phyloP scores from a whole-genome alignment of 208 protist species.

The Trypanosoma brucei region DNA sequence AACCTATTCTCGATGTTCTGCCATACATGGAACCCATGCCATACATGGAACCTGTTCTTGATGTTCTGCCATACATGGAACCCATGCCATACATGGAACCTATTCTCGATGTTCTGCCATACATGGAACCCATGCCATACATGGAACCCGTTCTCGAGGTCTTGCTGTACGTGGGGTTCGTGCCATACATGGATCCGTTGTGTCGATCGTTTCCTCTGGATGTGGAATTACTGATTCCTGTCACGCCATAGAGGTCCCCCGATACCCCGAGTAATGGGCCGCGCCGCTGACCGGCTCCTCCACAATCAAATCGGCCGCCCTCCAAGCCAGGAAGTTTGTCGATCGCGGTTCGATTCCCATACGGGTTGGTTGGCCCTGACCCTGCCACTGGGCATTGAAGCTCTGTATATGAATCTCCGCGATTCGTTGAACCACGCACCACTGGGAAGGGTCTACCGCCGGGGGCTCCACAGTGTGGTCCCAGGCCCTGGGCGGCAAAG shows the following conservation, averaged over 20 bases:
- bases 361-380: neutral
- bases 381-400: neutral
- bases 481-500: neutral
- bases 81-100: slow-evolving; percentile 36
- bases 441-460: too few relatives aligned
- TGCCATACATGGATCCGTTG: slow-evolving; percentile 29
- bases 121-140: slow-evolving; percentile 13
- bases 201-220: slow-evolving; percentile 9
- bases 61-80: slow-evolving; percentile 35
- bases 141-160: slow-evolving; percentile 32
- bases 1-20: slow-evolving; percentile 32
- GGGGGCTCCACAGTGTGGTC: neutral
- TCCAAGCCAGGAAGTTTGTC: neutral
- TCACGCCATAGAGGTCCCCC: slow-evolving; percentile 24
- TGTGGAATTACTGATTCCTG: slow-evolving; percentile 30
- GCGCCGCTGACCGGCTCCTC: neutral
- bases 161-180: slow-evolving; percentile 26
- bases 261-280: neutral
- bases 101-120: slow-evolving; percentile 26
- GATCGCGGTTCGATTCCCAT: neutral
- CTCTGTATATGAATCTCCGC: neutral
- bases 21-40: slow-evolving; percentile 28
- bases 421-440: neutral
- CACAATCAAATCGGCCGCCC: neutral
- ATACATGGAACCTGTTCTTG: slow-evolving; percentile 32